Evolutionary conservation across 768 basidiomycete species (phyloP), one percentile per base, ranked within the genome.

Genomic region (Lactarius akahatsu): DNA sequence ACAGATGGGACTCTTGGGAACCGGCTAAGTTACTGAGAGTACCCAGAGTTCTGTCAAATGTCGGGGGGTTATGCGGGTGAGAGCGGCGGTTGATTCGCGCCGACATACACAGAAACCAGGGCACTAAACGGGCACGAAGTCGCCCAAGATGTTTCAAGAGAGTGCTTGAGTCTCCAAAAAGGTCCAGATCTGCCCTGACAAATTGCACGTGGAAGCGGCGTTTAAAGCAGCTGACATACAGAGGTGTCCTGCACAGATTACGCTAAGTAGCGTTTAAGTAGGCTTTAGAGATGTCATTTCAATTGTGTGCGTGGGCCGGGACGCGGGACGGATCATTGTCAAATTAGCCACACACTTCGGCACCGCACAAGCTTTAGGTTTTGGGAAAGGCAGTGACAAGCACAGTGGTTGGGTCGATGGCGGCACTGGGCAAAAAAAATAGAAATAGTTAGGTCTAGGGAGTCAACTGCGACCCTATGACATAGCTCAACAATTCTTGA

Each of bases 261-360:
- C 50, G 50, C 23, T 15, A 26, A 52, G 50, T 52, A 52, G 50
- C 50, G 26, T 52, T 52, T 26, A 52, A 52, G 50, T 52, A 52
- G 50, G 50, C 50, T 52, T 52, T 52, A 52, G 23, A 23, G 13
- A 7, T 47, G n/a, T 47, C n/a, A 47, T n/a, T 47, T 50, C 10
- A 15, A 26, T 26, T 52, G 50, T 52, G 26, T 5, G 5, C 50
- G 50, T 47, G 50, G 26, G 26, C 50, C 50, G 23, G 47, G 47
- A 50, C 47, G 23, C 23, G 23, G 47, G 47, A 15, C 11, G 47
- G 50, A 52, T 52, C 15, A 28, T 52, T 5, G 50, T n/a, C 23
- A 26, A 13, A 52, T 52, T 13, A 26, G n/a, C 50, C 50, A 52
- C 9, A 11, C 50, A 26, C 13, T 2, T 52, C 50, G 50, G 50